Evolutionary conservation across 1,139 yeast genomes (phyloP).

Genomic region (Eremothecium sinecaudum): DNA sequence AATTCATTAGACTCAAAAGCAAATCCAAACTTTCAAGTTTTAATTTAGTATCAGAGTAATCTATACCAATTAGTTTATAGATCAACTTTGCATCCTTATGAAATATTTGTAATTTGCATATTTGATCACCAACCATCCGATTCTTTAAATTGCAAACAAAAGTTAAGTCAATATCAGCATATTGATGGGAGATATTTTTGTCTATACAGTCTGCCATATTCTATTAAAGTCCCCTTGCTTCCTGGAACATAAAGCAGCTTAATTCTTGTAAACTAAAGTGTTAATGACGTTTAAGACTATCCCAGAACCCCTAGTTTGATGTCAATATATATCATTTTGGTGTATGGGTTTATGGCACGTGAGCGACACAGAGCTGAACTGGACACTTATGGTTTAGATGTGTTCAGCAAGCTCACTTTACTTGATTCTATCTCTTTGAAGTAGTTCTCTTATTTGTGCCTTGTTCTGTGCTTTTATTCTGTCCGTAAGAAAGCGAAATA

Average conservation of each 20-base stretch:
- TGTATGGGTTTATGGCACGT: background rate
- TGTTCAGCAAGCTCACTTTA: no score
- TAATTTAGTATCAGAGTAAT: constrained; percentile 6
- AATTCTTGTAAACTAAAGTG: no score
- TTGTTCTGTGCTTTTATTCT: background rate
- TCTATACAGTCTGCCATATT: no score
- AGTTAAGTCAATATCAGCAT: no score
- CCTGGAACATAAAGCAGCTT: no score
- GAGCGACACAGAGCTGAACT: no score
- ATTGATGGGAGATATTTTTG: no score
- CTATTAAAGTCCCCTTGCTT: no score
- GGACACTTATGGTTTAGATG: no score
- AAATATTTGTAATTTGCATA: constrained; percentile 15
- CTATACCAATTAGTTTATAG: constrained; percentile 12
- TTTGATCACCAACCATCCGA: constrained; percentile 19
- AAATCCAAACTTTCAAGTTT: constrained; percentile 20
- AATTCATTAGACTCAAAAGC: constrained; percentile 16
- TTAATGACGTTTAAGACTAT: background rate
- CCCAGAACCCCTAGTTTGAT: background rate
- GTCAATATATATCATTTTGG: background rate
- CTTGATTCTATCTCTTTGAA: background rate
- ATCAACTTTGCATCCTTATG: constrained; percentile 11
- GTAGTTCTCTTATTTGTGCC: background rate
- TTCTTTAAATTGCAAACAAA: no score
- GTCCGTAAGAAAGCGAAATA: no score